Evolutionary conservation across 805 yeast genomes (phyloP).

Genomic region (Alloascoidea hylecoeti): DNA sequence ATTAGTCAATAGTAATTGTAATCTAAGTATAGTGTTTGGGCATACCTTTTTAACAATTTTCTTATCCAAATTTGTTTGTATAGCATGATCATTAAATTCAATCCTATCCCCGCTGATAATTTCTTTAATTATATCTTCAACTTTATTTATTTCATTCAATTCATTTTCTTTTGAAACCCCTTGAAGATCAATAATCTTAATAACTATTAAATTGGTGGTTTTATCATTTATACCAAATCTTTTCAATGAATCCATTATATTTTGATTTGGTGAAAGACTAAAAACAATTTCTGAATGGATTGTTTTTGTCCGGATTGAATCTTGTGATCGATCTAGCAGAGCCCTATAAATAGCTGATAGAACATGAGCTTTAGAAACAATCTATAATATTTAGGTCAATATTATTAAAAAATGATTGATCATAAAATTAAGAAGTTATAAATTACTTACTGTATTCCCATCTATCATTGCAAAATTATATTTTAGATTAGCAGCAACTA

Average conservation of each 20-base stretch:
- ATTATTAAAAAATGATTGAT: too few species aligned
- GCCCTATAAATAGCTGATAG: conserved; percentile 47
- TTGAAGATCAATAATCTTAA: conserved; percentile 1
- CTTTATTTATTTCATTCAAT: background rate
- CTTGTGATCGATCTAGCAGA: conserved; percentile 32
- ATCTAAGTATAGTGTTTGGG: background rate
- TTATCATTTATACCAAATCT: conserved; percentile 20
- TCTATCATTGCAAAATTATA: too few species aligned
- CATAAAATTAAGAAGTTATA: too few species aligned
- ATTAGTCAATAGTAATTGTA: background rate
- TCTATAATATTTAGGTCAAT: too few species aligned
- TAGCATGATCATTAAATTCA: background rate
- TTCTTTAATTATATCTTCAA: background rate
- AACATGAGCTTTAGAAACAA: conserved; percentile 50
- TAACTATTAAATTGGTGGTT: background rate
- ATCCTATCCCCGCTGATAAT: background rate
- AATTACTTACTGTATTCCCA: too few species aligned
- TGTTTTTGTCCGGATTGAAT: conserved; percentile 41
- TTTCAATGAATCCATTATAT: conserved; percentile 31
- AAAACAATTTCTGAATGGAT: conserved; percentile 62
- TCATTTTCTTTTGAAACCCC: background rate
- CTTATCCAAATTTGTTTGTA: background rate
- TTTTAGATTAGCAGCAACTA: too few species aligned
- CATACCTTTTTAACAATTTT: background rate
- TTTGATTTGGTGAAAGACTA: conserved; percentile 55